These are phyloP conservation scores for Naematelia aurantialba DNA, from an alignment of 768 basidiomycete genomes.

Conservation along the genomic window DNA sequence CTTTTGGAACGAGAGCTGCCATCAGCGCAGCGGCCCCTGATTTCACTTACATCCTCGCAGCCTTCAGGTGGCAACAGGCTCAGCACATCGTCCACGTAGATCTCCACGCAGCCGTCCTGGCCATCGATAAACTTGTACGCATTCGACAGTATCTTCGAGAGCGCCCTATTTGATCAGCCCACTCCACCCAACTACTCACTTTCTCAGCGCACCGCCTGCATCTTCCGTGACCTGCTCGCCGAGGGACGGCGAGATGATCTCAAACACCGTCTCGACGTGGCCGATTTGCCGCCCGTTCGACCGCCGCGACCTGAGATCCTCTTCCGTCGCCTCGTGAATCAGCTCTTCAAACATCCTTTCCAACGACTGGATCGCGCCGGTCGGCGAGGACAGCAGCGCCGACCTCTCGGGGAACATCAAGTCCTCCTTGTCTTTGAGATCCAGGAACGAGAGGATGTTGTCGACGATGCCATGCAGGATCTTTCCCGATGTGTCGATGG, in stretches of 20 bases:
- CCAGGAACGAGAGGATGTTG: conserved; percentile 47
- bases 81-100: conserved; percentile 35
- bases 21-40: not conserved
- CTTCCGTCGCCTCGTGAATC: conserved; percentile 29
- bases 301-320: conserved; percentile 21
- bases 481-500: conserved; percentile 44
- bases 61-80: conserved; percentile 31
- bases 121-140: conserved; percentile 45
- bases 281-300: conserved; percentile 23
- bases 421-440: conserved; percentile 31
- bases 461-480: conserved; percentile 45
- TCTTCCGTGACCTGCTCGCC: conserved; percentile 43
- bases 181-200: conserved; percentile 15
- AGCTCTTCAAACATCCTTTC: conserved; percentile 43
- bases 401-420: conserved; percentile 5
- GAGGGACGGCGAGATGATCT: conserved; percentile 39
- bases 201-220: conserved; percentile 35
- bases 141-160: conserved; percentile 40
- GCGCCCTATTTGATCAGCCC: conserved; percentile 18
- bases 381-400: conserved; percentile 6
- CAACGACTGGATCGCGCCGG: conserved; percentile 22
- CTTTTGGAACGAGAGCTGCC: conserved; percentile 24
- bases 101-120: conserved; percentile 40
- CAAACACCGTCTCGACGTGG: conserved; percentile 42
- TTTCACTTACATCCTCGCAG: conserved; percentile 33